A percentile compares a stretch with the other conserved stretches of the same genome.
These are phyloP conservation scores for Ogataea pini DNA, from an alignment of 805 yeast species.

Conservation along the genomic window DNA sequence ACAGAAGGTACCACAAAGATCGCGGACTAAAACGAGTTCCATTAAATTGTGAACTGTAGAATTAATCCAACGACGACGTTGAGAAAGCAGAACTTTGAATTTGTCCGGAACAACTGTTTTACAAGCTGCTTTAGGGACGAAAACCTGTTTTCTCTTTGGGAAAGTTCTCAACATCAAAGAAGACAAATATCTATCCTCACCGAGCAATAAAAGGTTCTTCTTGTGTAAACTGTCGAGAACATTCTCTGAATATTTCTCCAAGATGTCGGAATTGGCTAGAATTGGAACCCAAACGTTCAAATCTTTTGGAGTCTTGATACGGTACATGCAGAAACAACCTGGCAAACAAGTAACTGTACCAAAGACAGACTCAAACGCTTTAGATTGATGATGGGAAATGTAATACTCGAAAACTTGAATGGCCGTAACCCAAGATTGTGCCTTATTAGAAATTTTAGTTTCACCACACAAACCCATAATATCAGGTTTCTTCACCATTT, in stretches of 20 bases:
- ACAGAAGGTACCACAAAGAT: slow-evolving; percentile 91
- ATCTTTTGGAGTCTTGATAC: slow-evolving; percentile 89
- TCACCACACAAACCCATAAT: slow-evolving; percentile 96
- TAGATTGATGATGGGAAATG: slow-evolving; percentile 91
- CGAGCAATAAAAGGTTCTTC: slow-evolving; percentile 80
- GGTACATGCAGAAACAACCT: slow-evolving; percentile 90
- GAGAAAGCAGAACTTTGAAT: slow-evolving; percentile 78
- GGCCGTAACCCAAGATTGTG: slow-evolving; percentile 84
- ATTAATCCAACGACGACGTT: slow-evolving; percentile 96
- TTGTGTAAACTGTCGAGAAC: slow-evolving; percentile 80
- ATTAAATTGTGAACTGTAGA: slow-evolving; percentile 91
- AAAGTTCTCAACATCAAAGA: slow-evolving; percentile 85
- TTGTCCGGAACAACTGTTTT: slow-evolving; percentile 87
- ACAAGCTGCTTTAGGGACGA: slow-evolving; percentile 89
- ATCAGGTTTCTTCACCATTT: slow-evolving; percentile 81
- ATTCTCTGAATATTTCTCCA: slow-evolving; percentile 86
- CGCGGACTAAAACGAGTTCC: slow-evolving; percentile 82
- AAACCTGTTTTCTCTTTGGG: slow-evolving; percentile 85
- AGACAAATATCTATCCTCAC: slow-evolving; percentile 86
- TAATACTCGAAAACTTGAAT: slow-evolving; percentile 93
- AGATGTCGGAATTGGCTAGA: slow-evolving; percentile 89
- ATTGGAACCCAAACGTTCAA: slow-evolving; percentile 88
- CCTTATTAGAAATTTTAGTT: slow-evolving; percentile 84
- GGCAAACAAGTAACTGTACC: slow-evolving; percentile 96
- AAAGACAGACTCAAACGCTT: slow-evolving; percentile 92